Percentiles rank a stretch among this genome's conserved stretches.
phyloP scores from a whole-genome alignment of 202 grass and related monocot genomes.

The Setaria italica region DNA sequence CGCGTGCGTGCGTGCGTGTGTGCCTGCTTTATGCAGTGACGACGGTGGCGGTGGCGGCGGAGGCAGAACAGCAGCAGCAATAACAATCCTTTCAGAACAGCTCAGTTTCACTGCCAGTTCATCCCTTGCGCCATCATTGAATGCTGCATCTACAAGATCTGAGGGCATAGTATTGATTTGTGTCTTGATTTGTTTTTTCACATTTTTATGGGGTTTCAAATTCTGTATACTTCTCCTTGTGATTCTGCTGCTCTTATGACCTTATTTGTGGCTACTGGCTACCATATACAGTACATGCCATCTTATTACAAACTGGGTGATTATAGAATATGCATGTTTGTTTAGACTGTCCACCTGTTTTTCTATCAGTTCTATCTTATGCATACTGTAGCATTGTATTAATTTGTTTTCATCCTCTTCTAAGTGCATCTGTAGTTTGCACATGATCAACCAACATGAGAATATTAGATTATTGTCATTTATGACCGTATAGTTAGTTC shows the following conservation, averaged over 20 bases:
- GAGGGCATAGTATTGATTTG: neutral
- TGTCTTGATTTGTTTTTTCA: neutral
- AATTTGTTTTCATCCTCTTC: neutral
- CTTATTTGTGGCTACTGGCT: neutral
- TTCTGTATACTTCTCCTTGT: neutral
- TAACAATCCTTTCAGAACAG: neutral
- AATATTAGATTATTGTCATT: neutral
- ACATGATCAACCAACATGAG: neutral
- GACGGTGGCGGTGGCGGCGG: neutral
- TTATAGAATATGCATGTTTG: neutral
- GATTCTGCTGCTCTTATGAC: neutral
- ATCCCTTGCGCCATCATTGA: slow-evolving; percentile 9
- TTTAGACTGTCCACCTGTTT: neutral
- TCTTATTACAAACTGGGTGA: neutral
- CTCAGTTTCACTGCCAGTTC: neutral
- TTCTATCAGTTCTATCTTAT: neutral
- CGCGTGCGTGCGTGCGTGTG: neutral
- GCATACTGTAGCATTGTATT: neutral
- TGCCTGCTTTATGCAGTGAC: neutral
- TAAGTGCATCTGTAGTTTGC: neutral
- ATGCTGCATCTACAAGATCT: slow-evolving; percentile 17
- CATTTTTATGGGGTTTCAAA: neutral
- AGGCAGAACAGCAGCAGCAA: neutral
- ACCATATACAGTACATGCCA: neutral
- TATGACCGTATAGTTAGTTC: neutral